Evolutionary conservation across 2,329 filamentous ascomycete species (phyloP), one percentile per base, ranked within the genome.

Genomic region (Fusarium continuum): DNA sequence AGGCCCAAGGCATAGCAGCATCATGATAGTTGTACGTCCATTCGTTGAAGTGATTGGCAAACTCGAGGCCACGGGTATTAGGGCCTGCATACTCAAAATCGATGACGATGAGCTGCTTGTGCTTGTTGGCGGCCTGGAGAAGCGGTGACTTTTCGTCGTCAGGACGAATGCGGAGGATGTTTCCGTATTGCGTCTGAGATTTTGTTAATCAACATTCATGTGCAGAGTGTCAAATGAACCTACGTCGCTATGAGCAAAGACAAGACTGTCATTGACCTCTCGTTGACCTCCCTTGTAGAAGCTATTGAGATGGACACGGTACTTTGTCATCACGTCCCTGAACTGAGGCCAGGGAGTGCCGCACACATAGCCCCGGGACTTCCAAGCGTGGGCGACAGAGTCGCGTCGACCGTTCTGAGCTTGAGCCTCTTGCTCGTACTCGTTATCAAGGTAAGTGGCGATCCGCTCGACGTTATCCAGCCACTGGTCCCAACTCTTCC

Each of bases 11-110:
- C 26, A 78, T 78, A 23, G 81, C 79, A 4, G 86, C 77, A 73
- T 95, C 88, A 74, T 97, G 93, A 77, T 99, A 99, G 77, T 99
- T 94, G 82, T 98, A 98, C 69, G 92, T 91, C 95, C 95, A 99
- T 78, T 99, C 95, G 1, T 92, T 91, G 77, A 99, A 99, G 77
- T 99, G 95, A 75, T 99, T 99, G 55, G 93, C 95, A 74, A 99
- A 98, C 76, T 99, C 95, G 14, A 92, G 82, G 2, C 93, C 95
- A 0, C 88, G 88, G 1, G 89, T 83, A 74, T 98, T 99, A 54
- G 94, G 93, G 3, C 89, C 93, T 2, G 95, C 91, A 74, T 99
- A 99, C 73, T 99, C 95, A 71, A 99, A 99, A 75, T 99, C 95
- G 72, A 99, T 99, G 64, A 99, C 95, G 14, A 98, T 85, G 13